Conservation (phyloP, 1,284 basidiomycete genomes). For the Papiliotrema laurentii region DNA sequence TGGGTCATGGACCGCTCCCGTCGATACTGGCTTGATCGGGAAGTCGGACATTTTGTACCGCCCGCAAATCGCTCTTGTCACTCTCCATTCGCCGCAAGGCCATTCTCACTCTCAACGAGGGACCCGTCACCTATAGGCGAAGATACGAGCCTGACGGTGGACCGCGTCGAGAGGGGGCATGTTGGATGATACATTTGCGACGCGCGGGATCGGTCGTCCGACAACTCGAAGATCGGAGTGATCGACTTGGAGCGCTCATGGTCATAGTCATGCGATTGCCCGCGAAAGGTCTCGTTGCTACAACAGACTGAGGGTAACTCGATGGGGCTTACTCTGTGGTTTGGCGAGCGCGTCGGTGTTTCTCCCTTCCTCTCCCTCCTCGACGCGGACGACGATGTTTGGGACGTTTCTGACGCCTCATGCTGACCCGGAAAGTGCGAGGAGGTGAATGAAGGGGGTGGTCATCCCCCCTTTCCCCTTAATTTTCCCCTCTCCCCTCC, state of each 20-base stretch:
- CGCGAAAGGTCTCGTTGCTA: not conserved
- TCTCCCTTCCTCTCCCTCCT: conserved; percentile 11
- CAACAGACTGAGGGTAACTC: conserved; percentile 32
- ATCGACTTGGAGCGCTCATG: conserved; percentile 29
- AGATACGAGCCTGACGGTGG: conserved; percentile 36
- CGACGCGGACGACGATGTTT: not conserved
- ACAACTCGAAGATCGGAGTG: not conserved
- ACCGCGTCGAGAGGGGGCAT: not conserved
- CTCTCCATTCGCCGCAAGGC: not conserved
- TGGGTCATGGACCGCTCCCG: conserved; percentile 1
- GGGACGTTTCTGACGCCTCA: not conserved
- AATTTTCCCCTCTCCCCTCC: not conserved
- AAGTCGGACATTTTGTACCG: no score
- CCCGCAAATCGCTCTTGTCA: not conserved
- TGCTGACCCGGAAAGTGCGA: not conserved
- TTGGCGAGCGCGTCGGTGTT: conserved; percentile 16
- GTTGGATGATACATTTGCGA: conserved; percentile 1
- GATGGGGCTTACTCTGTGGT: conserved; percentile 48
- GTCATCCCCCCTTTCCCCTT: not conserved
- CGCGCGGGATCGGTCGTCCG: not conserved
- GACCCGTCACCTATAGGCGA: conserved; percentile 23
- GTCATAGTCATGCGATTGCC: conserved; percentile 47
- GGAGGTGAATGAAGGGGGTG: conserved; percentile 13
- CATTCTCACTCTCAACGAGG: not conserved
- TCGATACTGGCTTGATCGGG: not conserved